A percentile compares a stretch with the other conserved stretches of the same genome.
Conservation (phyloP, 257 asterid genomes). For the Fraxinus excelsior region DNA sequence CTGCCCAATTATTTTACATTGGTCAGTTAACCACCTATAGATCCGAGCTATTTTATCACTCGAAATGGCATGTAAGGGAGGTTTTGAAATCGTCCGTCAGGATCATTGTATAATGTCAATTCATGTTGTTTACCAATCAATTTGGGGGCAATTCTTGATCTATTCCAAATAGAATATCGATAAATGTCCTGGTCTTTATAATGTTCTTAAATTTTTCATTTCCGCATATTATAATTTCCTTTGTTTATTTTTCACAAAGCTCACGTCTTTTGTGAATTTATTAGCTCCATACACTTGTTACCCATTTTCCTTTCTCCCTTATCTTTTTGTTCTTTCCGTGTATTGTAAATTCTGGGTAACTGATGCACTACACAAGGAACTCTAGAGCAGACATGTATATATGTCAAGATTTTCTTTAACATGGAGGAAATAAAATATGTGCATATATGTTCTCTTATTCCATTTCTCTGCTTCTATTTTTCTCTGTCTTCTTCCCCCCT, state of each 20-base stretch:
- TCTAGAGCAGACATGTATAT: slow-evolving; percentile 15
- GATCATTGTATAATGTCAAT: neutral
- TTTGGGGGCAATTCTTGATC: neutral
- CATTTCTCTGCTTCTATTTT: neutral
- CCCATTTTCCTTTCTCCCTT: slow-evolving; percentile 4
- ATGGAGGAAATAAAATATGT: neutral
- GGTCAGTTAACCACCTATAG: slow-evolving; percentile 6
- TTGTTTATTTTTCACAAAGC: slow-evolving; percentile 13
- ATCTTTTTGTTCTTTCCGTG: slow-evolving; percentile 17
- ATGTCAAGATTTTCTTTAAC: slow-evolving; percentile 5
- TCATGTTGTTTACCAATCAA: neutral
- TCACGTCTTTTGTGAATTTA: slow-evolving; percentile 4
- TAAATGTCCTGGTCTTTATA: neutral
- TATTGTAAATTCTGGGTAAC: neutral
- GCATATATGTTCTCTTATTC: neutral
- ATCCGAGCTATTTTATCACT: slow-evolving; percentile 11
- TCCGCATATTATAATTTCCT: neutral
- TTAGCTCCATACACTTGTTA: neutral
- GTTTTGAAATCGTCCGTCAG: neutral
- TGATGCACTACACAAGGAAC: slow-evolving; percentile 20
- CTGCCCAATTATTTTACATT: slow-evolving; percentile 5
- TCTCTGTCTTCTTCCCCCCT: neutral
- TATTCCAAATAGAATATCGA: neutral
- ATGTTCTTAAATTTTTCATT: neutral
- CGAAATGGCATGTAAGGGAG: slow-evolving; percentile 11